Base-by-base conservation (phyloP, 2,329 filamentous ascomycete genomes). In the Phyllachora maydis region DNA sequence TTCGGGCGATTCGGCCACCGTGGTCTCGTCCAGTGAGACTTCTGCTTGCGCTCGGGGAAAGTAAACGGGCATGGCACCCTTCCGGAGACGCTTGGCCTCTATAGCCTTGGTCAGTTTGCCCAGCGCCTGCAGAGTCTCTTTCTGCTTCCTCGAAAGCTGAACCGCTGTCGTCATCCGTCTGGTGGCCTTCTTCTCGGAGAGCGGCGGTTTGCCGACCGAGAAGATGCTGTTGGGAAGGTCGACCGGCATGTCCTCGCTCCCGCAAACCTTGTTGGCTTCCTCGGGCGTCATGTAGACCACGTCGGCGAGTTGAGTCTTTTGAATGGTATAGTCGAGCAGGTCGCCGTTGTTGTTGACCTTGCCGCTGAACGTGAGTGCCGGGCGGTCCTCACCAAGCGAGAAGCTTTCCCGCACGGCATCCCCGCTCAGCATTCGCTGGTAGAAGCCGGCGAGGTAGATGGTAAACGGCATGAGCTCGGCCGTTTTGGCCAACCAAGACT, bases 281-380 rank as follows among this genome's bases (percentile, higher is more conserved):
- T 49, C 43, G 4, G 61, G 58, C 10, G 63, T 62, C 27, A 74
- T 50, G 32, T 58, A 66, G 7, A 62, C 41, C n/a, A 73, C 58
- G 14, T 63, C 50, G 11, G 45, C 39, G n/a, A 74, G 38, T 8
- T 37, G 49, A 5, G 58, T 60, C 2, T 66, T 55, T 14, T 57
- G 54, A 22, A 75, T 49, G 21, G 54, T 58, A 33, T 52, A 49
- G 6, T 66, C 58, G 6, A 69, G 41, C 4, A 73, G 35, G 5
- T 55, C 43, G 5, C 68, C 69, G 1, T 46, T 37, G 9, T 48
- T 40, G 32, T 64, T 56, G 12, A 75, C 48, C 23, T 52, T 56
- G 4, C 63, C 58, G 30, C 66, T 73, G 35, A 74, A 71, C 0
- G 68, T 73, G 22, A 75, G 49, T 22, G 59, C 59, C 2, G 58